Conservation (phyloP, 768 basidiomycete genomes). For the Pleurotus citrinopileatus region DNA sequence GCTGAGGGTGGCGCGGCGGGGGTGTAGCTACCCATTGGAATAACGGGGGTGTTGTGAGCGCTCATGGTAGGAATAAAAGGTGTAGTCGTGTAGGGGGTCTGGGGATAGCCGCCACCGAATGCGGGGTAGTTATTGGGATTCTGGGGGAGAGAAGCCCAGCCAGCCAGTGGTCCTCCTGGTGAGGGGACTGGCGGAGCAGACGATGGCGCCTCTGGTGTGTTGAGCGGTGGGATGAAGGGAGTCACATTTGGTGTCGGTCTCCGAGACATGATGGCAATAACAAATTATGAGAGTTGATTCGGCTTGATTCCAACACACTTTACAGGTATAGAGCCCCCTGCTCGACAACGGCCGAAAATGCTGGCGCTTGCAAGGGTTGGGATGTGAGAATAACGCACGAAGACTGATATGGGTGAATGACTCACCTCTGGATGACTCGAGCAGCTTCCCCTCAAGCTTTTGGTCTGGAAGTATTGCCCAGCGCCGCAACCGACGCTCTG, state of each 20-base stretch:
- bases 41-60: slow-evolving; percentile 10
- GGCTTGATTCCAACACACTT: no score
- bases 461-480: no score
- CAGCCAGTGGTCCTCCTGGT: slow-evolving; percentile 23
- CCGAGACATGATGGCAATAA: slow-evolving; percentile 14
- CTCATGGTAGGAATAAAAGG: slow-evolving; percentile 35
- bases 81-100: slow-evolving; percentile 32
- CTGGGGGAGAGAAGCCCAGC: slow-evolving; percentile 33
- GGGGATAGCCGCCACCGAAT: slow-evolving; percentile 22
- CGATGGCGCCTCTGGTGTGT: slow-evolving; percentile 31
- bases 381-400: not conserved
- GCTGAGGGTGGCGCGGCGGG: slow-evolving; percentile 11
- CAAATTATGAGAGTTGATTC: not conserved
- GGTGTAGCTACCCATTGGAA: slow-evolving; percentile 13
- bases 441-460: no score
- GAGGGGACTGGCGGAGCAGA: slow-evolving; percentile 28
- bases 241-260: slow-evolving; percentile 21
- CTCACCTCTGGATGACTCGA: not conserved
- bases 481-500: no score
- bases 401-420: not conserved
- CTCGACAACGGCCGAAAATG: not conserved
- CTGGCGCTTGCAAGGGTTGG: not conserved
- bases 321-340: not conserved
- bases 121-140: slow-evolving; percentile 33
- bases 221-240: slow-evolving; percentile 38